Percentiles rank a stretch among this genome's conserved stretches.
These are phyloP conservation scores for Barnettozyma sucrosica DNA, from an alignment of 805 yeast species.

Conservation along the genomic window DNA sequence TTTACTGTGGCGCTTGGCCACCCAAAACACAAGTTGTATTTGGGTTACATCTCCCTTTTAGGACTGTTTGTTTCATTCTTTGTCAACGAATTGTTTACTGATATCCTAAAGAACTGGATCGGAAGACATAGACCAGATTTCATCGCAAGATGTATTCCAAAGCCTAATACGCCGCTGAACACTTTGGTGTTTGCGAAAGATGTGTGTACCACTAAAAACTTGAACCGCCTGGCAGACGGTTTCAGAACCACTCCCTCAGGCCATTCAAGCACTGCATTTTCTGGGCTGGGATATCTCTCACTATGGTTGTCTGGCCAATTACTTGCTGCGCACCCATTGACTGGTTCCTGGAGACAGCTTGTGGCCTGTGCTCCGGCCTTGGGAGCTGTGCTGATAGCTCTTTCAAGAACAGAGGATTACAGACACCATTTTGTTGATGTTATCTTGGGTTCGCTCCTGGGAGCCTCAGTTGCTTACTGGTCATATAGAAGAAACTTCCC, in stretches of 20 bases:
- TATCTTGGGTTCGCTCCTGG: constrained; percentile 63
- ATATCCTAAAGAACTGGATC: constrained; percentile 71
- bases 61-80: constrained; percentile 61
- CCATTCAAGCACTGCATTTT: constrained; percentile 66
- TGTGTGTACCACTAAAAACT: constrained; percentile 53
- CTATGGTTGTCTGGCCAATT: constrained; percentile 69
- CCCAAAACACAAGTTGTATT: constrained; percentile 50
- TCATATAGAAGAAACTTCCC: constrained; percentile 38
- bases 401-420: constrained; percentile 85
- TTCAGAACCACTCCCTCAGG: constrained; percentile 82
- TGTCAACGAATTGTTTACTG: constrained; percentile 59
- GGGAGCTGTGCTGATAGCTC: constrained; percentile 71
- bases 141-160: constrained; percentile 76
- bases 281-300: constrained; percentile 58
- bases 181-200: constrained; percentile 55
- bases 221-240: constrained; percentile 51
- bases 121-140: constrained; percentile 94
- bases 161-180: constrained; percentile 47
- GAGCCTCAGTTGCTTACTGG: constrained; percentile 49
- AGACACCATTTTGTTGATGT: constrained; percentile 91
- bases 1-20: constrained; percentile 30
- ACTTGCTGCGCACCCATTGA: constrained; percentile 37
- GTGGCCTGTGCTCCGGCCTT: constrained; percentile 51
- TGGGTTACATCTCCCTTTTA: constrained; percentile 56
- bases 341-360: constrained; percentile 60